These are phyloP conservation scores for Hymenoscyphus albidus DNA, from an alignment of 2,329 filamentous ascomycete species.

Conservation along the genomic window DNA sequence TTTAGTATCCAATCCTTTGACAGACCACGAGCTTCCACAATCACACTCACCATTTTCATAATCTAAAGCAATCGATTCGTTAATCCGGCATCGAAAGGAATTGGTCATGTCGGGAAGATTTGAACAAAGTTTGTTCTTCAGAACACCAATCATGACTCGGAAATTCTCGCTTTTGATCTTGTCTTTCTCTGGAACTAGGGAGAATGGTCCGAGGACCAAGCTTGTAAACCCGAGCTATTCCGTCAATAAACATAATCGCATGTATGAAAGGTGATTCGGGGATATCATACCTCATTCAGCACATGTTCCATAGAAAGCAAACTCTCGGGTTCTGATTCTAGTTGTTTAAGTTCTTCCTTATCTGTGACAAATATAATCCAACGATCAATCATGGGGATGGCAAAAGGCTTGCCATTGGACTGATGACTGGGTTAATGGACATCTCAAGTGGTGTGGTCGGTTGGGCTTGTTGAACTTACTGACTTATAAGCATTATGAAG, in stretches of 20 bases:
- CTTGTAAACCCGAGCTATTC: background rate
- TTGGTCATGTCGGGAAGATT: background rate
- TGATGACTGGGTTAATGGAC: background rate
- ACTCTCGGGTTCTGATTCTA: slow-evolving; percentile 1
- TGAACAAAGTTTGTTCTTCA: slow-evolving; percentile 3
- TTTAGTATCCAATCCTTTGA: background rate
- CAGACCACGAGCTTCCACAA: background rate
- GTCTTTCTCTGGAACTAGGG: background rate
- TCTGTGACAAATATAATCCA: background rate
- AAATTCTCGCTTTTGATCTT: background rate
- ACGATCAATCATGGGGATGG: background rate
- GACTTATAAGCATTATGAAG: background rate
- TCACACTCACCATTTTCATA: background rate
- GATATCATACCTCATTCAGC: background rate
- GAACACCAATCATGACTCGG: background rate
- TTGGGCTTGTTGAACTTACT: background rate
- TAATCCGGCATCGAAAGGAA: background rate
- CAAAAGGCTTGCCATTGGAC: slow-evolving; percentile 1
- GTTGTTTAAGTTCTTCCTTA: background rate
- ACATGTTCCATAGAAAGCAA: background rate
- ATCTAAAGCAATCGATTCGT: background rate
- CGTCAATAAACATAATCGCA: background rate
- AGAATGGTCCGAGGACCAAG: background rate
- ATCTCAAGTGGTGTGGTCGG: background rate
- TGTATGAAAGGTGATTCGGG: too few species aligned